Evolutionary conservation across 1,284 basidiomycete genomes (phyloP).

Genomic region (Ceratobasidium sp.): DNA sequence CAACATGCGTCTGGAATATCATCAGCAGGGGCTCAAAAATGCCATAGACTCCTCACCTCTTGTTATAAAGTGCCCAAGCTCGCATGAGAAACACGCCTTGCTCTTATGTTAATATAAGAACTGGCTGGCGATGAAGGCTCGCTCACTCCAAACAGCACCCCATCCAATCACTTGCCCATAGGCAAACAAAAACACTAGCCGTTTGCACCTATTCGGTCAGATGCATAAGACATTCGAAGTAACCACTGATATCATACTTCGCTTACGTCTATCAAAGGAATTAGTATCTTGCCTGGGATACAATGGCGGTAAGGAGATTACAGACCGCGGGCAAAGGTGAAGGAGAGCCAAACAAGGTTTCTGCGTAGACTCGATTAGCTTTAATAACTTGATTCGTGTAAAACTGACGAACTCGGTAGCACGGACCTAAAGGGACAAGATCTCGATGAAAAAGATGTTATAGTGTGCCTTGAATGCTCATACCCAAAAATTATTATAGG

Average conservation of each 20-base stretch:
- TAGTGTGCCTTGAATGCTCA: too few species aligned
- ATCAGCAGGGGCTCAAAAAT: neutral
- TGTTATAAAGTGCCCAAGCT: slow-evolving; percentile 11
- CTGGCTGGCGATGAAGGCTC: neutral
- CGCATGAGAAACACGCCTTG: neutral
- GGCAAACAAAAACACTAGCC: neutral
- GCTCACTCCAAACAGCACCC: neutral
- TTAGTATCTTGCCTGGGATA: neutral
- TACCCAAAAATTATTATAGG: too few species aligned
- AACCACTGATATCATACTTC: neutral
- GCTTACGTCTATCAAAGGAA: slow-evolving; percentile 3
- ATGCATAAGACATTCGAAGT: too few species aligned
- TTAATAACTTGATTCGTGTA: too few species aligned
- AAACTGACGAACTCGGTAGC: too few species aligned
- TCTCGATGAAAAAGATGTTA: too few species aligned
- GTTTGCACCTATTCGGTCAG: slow-evolving; percentile 13
- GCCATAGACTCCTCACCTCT: neutral
- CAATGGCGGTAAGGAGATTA: neutral
- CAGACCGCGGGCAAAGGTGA: neutral
- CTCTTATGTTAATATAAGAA: neutral
- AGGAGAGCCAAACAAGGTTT: neutral
- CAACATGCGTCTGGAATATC: too few species aligned
- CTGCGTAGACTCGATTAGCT: neutral
- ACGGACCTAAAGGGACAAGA: neutral
- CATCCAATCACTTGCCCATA: neutral